Base-by-base conservation (phyloP, 495 filamentous ascomycete genomes). In the Trichoderma virens region DNA sequence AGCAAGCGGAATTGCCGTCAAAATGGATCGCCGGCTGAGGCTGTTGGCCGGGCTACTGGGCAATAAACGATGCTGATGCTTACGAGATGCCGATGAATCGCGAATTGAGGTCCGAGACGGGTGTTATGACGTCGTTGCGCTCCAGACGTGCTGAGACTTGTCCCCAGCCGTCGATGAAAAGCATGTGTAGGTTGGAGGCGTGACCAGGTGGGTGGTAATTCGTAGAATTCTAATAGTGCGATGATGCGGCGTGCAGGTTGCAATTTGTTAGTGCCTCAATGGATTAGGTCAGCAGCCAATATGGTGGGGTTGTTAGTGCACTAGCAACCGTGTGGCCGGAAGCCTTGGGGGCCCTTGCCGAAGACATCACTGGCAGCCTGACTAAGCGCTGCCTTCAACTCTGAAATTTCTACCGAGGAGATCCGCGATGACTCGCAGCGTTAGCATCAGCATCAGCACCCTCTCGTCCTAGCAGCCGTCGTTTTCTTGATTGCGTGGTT, bases 221-320 rank as follows among this genome's bases (percentile, higher is more conserved):
- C 51, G 23, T 56, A 56, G 51, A 56, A 56, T 56, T 56, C 51
- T 56, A 56, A 56, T 56, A 56, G 51, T 56, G 51, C 51, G 51
- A 56, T 56, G 51, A 56, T 56, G 51, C 51, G 51, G 51, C 51
- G 51, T 56, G 51, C 51, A 56, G 45, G 51, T 56, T 45, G 41
- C 23, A 56, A 56, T 56, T 56, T 56, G 51, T 56, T 56, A 56
- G 51, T 56, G 51, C 51, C 51, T 56, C 51, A 56, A 5, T n/a
- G 51, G 51, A 56, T 56, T 56, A 56, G 51, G 51, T 56, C 51
- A 56, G 51, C 51, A 8, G 23, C 51, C 23, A 56, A 56, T 56
- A 56, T 56, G 51, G 47, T 54, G 47, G 47, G 47, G 47, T 54
- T 54, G 47, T 54, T 54, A 54, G 47, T 54, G 47, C 47, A 54